Conservation (phyloP, 768 basidiomycete genomes). For the Pisolithus marmoratus region DNA sequence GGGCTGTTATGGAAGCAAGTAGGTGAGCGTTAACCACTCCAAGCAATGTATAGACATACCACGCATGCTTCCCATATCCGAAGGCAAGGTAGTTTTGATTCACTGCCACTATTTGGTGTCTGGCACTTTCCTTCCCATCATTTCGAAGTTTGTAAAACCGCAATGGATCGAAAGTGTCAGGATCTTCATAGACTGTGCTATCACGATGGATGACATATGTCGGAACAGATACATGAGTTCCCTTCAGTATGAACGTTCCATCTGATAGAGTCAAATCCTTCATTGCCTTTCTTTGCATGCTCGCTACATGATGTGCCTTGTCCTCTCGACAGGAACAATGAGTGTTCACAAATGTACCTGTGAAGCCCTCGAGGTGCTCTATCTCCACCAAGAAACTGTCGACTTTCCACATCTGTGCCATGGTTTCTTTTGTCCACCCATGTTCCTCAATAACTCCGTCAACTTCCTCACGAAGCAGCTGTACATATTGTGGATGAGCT, state of each 20-base stretch:
- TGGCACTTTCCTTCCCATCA: slow-evolving; percentile 23
- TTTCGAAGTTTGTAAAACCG: slow-evolving; percentile 39
- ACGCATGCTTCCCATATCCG: slow-evolving; percentile 28
- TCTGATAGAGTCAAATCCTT: slow-evolving; percentile 33
- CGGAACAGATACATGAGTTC: slow-evolving; percentile 21
- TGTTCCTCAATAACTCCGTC: slow-evolving; percentile 23
- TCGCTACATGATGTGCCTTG: slow-evolving; percentile 9
- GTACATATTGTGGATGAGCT: slow-evolving; percentile 28
- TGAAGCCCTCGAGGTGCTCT: slow-evolving; percentile 24
- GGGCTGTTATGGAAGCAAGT: too few relatives aligned
- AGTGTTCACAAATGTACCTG: slow-evolving; percentile 3
- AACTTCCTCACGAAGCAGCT: slow-evolving; percentile 35
- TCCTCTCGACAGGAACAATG: slow-evolving; percentile 9
- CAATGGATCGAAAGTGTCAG: slow-evolving; percentile 40
- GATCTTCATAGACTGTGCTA: slow-evolving; percentile 23
- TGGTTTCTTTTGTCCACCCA: slow-evolving; percentile 22
- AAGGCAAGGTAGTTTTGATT: slow-evolving; percentile 31
- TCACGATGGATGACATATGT: slow-evolving; percentile 16
- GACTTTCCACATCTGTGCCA: slow-evolving; percentile 30
- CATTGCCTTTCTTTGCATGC: slow-evolving; percentile 27
- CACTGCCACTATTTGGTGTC: slow-evolving; percentile 32
- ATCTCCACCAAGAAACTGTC: slow-evolving; percentile 39
- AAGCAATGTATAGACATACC: slow-evolving; percentile 8
- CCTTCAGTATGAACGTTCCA: slow-evolving; percentile 32
- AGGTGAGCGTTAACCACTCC: too few relatives aligned